Conservation (phyloP, 2,329 filamentous ascomycete genomes). For the Annulohypoxylon truncatum region DNA sequence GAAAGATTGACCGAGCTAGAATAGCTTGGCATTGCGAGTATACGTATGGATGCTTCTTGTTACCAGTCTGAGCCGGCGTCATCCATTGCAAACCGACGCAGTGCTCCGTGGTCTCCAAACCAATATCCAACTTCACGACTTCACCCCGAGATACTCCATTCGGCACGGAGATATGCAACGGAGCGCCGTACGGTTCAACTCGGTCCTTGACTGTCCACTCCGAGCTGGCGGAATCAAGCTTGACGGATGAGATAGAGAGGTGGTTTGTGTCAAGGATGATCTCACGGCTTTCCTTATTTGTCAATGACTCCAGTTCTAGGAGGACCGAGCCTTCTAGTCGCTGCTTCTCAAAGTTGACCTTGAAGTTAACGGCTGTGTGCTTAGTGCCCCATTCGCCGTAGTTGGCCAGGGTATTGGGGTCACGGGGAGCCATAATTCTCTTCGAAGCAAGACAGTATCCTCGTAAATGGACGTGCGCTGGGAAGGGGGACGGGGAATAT, state of each 20-base stretch:
- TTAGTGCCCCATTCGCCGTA: conserved; percentile 88
- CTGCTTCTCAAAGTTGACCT: conserved; percentile 85
- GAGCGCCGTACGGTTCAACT: conserved; percentile 78
- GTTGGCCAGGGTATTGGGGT: conserved; percentile 92
- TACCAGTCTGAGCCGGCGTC: conserved; percentile 90
- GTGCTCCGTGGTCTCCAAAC: conserved; percentile 82
- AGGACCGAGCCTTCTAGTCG: conserved; percentile 80
- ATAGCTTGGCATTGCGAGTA: conserved; percentile 99
- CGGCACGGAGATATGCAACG: conserved; percentile 73
- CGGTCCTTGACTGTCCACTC: conserved; percentile 78
- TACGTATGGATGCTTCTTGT: conserved; percentile 96
- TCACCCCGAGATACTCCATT: conserved; percentile 65
- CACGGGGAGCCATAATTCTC: conserved; percentile 63
- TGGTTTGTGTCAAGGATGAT: conserved; percentile 91
- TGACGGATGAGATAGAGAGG: conserved; percentile 78
- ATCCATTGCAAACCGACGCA: conserved; percentile 97
- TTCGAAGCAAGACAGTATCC: conserved; percentile 36
- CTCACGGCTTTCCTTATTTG: conserved; percentile 76
- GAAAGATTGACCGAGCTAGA: conserved; percentile 91
- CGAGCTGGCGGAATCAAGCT: conserved; percentile 71
- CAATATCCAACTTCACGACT: conserved; percentile 69
- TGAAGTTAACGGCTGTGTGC: conserved; percentile 84
- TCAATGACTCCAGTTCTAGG: conserved; percentile 81
- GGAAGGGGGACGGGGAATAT: conserved; percentile 40
- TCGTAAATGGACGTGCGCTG: conserved; percentile 34